Conservation (phyloP, 2,329 filamentous ascomycete genomes). For the Aspergillus sp. region DNA sequence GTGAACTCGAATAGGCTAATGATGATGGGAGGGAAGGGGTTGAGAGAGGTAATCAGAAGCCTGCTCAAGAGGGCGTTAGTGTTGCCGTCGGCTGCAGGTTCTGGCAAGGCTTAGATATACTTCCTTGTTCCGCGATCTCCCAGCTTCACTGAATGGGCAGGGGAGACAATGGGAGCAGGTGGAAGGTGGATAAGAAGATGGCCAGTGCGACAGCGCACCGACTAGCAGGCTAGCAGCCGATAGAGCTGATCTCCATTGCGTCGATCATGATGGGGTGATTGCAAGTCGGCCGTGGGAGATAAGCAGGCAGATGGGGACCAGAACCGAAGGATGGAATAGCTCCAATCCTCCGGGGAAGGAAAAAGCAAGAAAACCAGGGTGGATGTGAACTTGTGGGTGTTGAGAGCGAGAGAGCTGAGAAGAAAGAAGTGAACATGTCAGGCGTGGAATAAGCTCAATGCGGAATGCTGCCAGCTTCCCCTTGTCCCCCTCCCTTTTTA, state of each 20-base stretch:
- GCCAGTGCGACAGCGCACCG: slow-evolving; percentile 29
- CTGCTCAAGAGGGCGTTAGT: not conserved
- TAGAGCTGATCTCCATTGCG: slow-evolving; percentile 38
- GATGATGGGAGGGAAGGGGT: not conserved
- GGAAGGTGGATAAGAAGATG: slow-evolving; percentile 16
- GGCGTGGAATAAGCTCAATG: not conserved
- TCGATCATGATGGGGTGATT: slow-evolving; percentile 28
- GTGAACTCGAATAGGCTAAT: not conserved
- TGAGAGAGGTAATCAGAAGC: slow-evolving; percentile 2
- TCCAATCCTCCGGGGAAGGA: slow-evolving; percentile 20
- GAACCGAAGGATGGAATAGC: slow-evolving; percentile 16
- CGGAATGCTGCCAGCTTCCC: not conserved
- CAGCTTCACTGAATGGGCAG: slow-evolving; percentile 12
- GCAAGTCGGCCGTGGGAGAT: not conserved
- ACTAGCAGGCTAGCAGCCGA: slow-evolving; percentile 34
- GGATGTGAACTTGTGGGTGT: not conserved
- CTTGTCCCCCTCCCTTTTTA: not conserved
- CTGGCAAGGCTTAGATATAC: slow-evolving; percentile 23
- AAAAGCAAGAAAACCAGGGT: not conserved
- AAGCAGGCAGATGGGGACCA: slow-evolving; percentile 7
- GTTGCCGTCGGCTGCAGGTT: slow-evolving; percentile 14
- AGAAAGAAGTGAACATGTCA: not conserved
- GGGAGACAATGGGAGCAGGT: slow-evolving; percentile 1
- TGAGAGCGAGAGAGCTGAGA: not conserved
- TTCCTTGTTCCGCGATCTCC: slow-evolving; percentile 9